Conservation (phyloP, 2,329 filamentous ascomycete genomes). For the Colletotrichum sp. region DNA sequence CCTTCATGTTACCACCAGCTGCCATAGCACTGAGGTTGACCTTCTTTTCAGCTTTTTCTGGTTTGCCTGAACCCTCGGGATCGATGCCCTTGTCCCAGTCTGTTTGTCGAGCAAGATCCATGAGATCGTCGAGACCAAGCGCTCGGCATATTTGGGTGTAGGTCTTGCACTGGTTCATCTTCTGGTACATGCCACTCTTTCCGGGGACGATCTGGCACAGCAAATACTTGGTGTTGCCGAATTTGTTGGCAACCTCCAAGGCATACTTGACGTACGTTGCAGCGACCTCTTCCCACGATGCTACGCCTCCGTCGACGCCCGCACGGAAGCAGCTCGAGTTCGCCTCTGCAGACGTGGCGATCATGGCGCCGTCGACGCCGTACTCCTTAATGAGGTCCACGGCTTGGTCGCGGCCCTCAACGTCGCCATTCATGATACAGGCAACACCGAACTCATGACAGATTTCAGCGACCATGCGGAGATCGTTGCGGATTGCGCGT, state of each 20-base stretch:
- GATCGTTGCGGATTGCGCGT: constrained; percentile 82
- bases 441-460: constrained; percentile 88
- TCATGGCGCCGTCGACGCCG: constrained; percentile 95
- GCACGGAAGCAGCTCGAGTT: constrained; percentile 88
- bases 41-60: constrained; percentile 37
- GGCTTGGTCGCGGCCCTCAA: constrained; percentile 76
- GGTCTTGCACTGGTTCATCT: constrained; percentile 69
- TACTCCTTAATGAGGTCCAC: constrained; percentile 75
- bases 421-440: constrained; percentile 95
- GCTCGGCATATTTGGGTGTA: constrained; percentile 73
- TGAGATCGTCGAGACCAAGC: constrained; percentile 68
- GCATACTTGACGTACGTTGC: constrained; percentile 74
- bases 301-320: constrained; percentile 70
- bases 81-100: constrained; percentile 69
- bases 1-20: constrained; percentile 52
- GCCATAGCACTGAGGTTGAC: constrained; percentile 47
- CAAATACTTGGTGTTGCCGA: constrained; percentile 91
- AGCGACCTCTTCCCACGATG: constrained; percentile 79
- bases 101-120: constrained; percentile 66
- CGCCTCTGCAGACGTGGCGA: constrained; percentile 88
- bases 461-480: constrained; percentile 81
- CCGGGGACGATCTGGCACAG: constrained; percentile 86
- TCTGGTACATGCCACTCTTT: constrained; percentile 68
- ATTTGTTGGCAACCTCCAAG: constrained; percentile 83
- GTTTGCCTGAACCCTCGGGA: constrained; percentile 43